Evolutionary conservation across 83 land plant genomes (phyloP), one percentile per base, ranked within the genome.

Genomic region (Picea abies): DNA sequence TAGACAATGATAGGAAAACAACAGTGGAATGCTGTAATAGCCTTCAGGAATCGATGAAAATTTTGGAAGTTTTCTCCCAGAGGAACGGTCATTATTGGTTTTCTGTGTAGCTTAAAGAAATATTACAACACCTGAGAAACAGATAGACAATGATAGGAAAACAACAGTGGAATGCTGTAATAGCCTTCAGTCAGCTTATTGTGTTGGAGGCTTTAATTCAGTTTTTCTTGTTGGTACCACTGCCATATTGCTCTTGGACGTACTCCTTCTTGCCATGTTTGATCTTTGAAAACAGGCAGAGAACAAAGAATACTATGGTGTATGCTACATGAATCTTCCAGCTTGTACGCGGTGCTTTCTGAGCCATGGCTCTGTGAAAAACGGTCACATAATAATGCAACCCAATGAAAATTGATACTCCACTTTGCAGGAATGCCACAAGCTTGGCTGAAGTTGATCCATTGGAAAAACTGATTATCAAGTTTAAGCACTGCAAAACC

Each of bases 381-480:
- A 95, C 96, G 63, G 94, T 84, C 49, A 88, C 86, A 84, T 96
- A 96, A 81, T 93, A 96, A 84, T 96, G 99, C 60, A 92, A 63
- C 35, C 99, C 99, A 17, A 96, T 86, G 1, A 91, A 89, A 12
- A 86, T 70, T 60, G 93, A 96, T 61, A 96, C 88, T 37, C 89
- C 78, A 69, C 89, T 88, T 85, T 96, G 99, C 79, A 84, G 85
- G 83, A 89, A 82, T 52, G 87, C 90, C 84, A 89, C 37, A n/a
- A 90, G n/a, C 84, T 82, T 91, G 66, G 79, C 92, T 37, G 67
- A 61, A 8, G 86, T 67, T 16, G 89, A 68, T 26, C 80, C 83
- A 12, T 81, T 37, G 17, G 94, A 86, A 79, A 86, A 90, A 62
- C 91, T 89, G 10, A 86, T 86, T 25, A 90, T 60, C 88, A 95